These are phyloP conservation scores for Botrytis galanthina DNA, from an alignment of 2,329 filamentous ascomycete species.

Conservation along the genomic window DNA sequence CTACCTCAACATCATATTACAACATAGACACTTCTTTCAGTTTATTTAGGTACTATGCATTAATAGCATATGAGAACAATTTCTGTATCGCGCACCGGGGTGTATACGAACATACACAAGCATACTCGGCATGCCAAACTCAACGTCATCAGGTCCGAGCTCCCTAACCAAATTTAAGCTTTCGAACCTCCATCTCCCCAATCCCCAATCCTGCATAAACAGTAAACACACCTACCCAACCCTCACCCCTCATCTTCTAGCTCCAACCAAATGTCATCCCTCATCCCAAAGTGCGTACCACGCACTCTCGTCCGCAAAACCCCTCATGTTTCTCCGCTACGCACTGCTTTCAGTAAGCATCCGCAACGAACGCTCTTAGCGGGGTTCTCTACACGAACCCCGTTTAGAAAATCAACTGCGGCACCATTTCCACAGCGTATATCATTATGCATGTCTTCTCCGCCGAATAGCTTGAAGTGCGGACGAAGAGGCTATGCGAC, in stretches of 20 bases:
- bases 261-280: background rate
- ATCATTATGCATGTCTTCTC: rapidly evolving
- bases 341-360: too few relatives aligned
- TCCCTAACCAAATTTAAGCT: background rate
- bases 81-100: too few relatives aligned
- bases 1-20: background rate
- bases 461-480: rapidly evolving
- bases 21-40: background rate
- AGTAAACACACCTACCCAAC: too few relatives aligned
- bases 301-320: background rate
- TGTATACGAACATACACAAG: background rate
- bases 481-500: background rate
- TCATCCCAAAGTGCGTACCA: background rate
- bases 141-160: conserved; percentile 9
- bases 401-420: background rate
- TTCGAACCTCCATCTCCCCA: background rate
- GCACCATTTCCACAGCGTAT: background rate
- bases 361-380: background rate
- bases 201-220: background rate
- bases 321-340: background rate
- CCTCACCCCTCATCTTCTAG: background rate
- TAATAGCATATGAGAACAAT: too few relatives aligned
- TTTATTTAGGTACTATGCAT: too few relatives aligned
- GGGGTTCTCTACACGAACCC: background rate
- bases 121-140: background rate